phyloP scores from a whole-genome alignment of 805 yeast species.

The Wickerhamomyces pijperi region DNA sequence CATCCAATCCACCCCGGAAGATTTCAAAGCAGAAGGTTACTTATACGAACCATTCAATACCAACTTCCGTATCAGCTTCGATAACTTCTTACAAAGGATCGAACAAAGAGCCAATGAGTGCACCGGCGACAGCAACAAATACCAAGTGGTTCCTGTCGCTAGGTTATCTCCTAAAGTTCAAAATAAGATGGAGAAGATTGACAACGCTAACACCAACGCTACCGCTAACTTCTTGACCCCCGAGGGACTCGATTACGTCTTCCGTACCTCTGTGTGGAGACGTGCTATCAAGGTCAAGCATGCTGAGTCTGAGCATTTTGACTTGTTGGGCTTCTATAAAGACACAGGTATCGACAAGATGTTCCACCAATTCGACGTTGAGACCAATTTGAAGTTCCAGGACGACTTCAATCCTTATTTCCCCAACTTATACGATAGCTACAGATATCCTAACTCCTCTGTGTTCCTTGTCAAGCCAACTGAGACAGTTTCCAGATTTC shows the following conservation, averaged over 20 bases:
- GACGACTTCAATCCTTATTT: background rate
- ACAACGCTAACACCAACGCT: no score
- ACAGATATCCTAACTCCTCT: background rate
- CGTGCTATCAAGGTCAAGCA: background rate
- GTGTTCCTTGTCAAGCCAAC: background rate
- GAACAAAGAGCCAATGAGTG: background rate
- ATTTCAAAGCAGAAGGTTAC: background rate
- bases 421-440: background rate
- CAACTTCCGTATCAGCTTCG: background rate
- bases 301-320: background rate
- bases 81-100: background rate
- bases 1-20: background rate
- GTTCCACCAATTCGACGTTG: background rate
- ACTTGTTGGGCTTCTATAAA: background rate
- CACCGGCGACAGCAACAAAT: background rate
- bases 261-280: background rate
- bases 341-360: background rate
- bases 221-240: background rate
- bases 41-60: background rate
- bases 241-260: background rate
- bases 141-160: no score
- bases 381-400: background rate
- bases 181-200: no score
- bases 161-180: no score
- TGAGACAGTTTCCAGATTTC: background rate